Evolutionary conservation across 2,329 filamentous ascomycete genomes (phyloP), one percentile per base, ranked within the genome.

Genomic region (Aspergillus sp.): DNA sequence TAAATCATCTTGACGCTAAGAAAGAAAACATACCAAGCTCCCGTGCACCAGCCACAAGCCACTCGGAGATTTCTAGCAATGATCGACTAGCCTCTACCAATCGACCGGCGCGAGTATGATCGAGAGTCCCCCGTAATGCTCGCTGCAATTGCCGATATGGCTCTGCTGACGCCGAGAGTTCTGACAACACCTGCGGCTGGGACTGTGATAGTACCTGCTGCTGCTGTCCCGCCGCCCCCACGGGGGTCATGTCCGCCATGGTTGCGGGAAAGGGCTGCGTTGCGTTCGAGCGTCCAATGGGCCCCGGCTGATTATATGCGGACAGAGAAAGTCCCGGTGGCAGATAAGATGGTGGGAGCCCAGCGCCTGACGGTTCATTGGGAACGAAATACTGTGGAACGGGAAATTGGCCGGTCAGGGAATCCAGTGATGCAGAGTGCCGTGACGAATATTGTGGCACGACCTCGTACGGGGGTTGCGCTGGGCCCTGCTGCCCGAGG

Each of bases 381-480:
- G 83, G 77, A 66, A 79, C 72, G 76, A 91, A 93, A 80, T 95
- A 96, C 70, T 89, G 88, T 78, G 88, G 82, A 71, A 88, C 82
- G 60, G 84, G 82, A 74, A 91, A 85, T 72, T 83, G 82, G 70
- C 77, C 86, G 71, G 86, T 79, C 74, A 93, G 82, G 77, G 91
- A 89, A 73, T 91, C 89, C 77, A 95, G 85, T 60, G 84, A 85
- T 81, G 89, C 86, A 77, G 88, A 84, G 71, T 91, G 89, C 79
- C 89, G 87, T 66, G 86, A 80, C 70, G 87, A 83, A 79, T 91
- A 96, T 71, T 88, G 88, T 77, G 87, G 83, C 72, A 87, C 85
- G 70, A 86, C 79, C 75, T 93, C 89, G 79, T 96, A 96, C 66
- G 81, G 75, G 60, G 77, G 88, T 81, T 79, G 85, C 74, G 77